Conservation (phyloP, 192 early-diverging fungal species). For the Rhizophagus sp. region DNA sequence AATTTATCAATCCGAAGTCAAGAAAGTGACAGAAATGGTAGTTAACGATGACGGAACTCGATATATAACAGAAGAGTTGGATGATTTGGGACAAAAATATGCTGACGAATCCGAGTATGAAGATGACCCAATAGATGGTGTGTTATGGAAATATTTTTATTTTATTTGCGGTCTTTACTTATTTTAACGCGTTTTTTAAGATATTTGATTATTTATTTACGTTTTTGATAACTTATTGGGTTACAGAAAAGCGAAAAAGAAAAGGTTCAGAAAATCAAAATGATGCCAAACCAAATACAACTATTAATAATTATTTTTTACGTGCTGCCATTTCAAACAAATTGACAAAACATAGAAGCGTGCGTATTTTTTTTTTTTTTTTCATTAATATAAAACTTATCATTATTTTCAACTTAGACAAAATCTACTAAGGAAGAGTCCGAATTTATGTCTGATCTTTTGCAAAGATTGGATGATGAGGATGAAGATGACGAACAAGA, state of each 20-base stretch:
- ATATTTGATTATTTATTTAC: neutral
- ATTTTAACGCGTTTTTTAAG: neutral
- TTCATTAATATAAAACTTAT: neutral
- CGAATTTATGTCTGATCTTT: constrained; percentile 34
- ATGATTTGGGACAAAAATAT: constrained; percentile 46
- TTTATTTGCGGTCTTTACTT: neutral
- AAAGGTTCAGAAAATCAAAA: neutral
- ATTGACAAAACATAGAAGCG: neutral
- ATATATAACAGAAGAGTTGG: constrained; percentile 60
- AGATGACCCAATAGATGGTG: constrained; percentile 32
- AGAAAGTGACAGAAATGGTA: constrained; percentile 49
- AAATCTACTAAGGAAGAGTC: constrained; percentile 30
- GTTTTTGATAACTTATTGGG: constrained; percentile 1
- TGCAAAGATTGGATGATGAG: constrained; percentile 31
- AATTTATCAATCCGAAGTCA: constrained; percentile 41
- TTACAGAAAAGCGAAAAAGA: constrained; percentile 37
- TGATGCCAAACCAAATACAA: constrained; percentile 27
- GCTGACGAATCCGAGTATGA: constrained; percentile 54
- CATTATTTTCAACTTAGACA: neutral
- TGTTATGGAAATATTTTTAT: constrained; percentile 6
- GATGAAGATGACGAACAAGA: constrained; percentile 27
- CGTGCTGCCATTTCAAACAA: neutral
- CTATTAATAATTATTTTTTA: neutral
- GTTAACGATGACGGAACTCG: constrained; percentile 69
- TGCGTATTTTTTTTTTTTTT: neutral